phyloP scores from a whole-genome alignment of 2,329 filamentous ascomycete species.

The Sporothrix brunneoviolacea region DNA sequence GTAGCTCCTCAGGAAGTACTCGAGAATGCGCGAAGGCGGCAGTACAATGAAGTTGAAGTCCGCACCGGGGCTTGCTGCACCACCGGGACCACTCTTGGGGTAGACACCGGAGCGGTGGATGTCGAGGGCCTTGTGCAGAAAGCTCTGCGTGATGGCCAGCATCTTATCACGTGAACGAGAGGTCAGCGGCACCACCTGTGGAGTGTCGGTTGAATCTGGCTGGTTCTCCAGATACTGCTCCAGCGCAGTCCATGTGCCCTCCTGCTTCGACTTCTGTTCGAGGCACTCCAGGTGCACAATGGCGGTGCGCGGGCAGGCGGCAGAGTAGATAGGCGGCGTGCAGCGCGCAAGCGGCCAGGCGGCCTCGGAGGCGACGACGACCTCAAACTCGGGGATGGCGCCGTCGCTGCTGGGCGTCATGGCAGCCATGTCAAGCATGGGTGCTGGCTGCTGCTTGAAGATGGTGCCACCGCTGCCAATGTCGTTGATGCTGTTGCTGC shows the following conservation, averaged over 20 bases:
- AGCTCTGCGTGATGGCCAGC: conserved; percentile 64
- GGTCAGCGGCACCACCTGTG: conserved; percentile 39
- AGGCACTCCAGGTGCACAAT: conserved; percentile 46
- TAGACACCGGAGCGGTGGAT: conserved; percentile 51
- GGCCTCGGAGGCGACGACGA: conserved; percentile 40
- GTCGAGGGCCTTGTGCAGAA: conserved; percentile 63
- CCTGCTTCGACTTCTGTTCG: conserved; percentile 42
- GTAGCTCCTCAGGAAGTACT: conserved; percentile 61
- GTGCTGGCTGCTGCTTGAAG: background rate
- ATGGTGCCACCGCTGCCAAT: background rate
- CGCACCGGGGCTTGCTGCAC: conserved; percentile 28
- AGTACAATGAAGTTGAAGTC: conserved; percentile 59
- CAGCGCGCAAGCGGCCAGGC: conserved; percentile 47
- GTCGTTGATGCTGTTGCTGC: background rate
- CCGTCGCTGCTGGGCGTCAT: conserved; percentile 21
- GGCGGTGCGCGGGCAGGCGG: conserved; percentile 41
- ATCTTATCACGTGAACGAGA: conserved; percentile 57
- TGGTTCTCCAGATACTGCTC: conserved; percentile 35
- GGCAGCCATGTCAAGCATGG: conserved; percentile 23
- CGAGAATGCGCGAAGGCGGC: conserved; percentile 58
- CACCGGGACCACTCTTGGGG: conserved; percentile 27
- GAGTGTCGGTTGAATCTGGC: conserved; percentile 27
- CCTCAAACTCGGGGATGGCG: conserved; percentile 39
- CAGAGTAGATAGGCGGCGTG: conserved; percentile 39
- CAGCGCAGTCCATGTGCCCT: conserved; percentile 39